Evolutionary conservation across 129 eudicot species (phyloP).

Genomic region (Flaveria trinervia): DNA sequence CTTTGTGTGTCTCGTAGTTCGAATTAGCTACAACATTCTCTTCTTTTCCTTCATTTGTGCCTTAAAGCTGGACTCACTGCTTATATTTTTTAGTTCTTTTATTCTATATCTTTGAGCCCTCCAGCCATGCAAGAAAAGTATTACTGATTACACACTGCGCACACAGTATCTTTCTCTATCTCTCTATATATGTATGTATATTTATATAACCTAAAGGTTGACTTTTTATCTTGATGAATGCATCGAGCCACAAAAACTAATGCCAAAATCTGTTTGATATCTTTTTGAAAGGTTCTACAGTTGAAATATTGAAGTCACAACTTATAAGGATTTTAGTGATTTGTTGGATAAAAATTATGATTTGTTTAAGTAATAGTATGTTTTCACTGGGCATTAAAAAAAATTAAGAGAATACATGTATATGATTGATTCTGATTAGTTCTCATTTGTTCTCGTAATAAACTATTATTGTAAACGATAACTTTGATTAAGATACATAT

Average conservation of each 20-base stretch:
- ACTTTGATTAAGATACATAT: no score
- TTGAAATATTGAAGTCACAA: background rate
- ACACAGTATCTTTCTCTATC: slow-evolving; percentile 13
- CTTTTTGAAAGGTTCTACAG: background rate
- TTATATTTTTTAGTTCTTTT: slow-evolving; percentile 21
- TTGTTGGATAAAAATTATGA: background rate
- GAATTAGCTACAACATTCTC: slow-evolving; percentile 28
- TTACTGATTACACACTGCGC: background rate
- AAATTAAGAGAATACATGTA: no score
- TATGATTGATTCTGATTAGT: no score
- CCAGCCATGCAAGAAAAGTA: slow-evolving; percentile 40
- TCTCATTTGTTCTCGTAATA: no score
- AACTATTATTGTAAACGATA: no score
- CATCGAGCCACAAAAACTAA: slow-evolving; percentile 32
- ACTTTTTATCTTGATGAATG: slow-evolving; percentile 2
- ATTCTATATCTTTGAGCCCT: slow-evolving; percentile 28
- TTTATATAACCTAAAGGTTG: background rate
- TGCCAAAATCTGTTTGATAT: background rate
- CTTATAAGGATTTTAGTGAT: background rate
- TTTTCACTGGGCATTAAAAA: no score
- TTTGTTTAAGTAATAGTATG: no score
- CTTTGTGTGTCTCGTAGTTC: slow-evolving; percentile 31
- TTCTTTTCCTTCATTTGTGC: slow-evolving; percentile 37
- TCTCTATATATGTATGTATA: background rate
- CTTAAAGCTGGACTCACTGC: slow-evolving; percentile 32